Base-by-base conservation (phyloP, 78 protist genomes). In the Dictyostelium firmibasis region DNA sequence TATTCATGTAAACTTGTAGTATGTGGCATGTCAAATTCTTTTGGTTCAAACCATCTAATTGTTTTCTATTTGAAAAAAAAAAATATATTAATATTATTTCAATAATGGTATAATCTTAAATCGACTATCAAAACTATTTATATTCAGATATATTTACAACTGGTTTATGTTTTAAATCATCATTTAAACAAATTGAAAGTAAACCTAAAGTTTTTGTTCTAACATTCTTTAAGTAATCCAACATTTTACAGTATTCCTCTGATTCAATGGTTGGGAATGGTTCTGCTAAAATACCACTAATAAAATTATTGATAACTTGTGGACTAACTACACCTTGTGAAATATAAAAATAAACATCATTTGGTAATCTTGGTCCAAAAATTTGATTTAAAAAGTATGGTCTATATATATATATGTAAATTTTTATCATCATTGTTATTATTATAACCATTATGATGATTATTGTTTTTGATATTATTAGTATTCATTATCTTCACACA, bases 311-410 rank as follows among this genome's bases (percentile, higher is more conserved):
- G 11, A 89, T 70, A 43, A 89, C 94, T 78, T 81, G 86, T 47
- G 86, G 94, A 89, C 74, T 81, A 20, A 89, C 77, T 9, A 81
- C 94, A 44, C 94, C 79, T 69, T 89, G 94, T 33, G 94, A 89
- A 35, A 89, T 78, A 38, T 89, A 89, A 84, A 89, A 89, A 27
- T 81, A 89, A 13, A 89, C n/a, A 89, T 89, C 94, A 81, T 89
- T 89, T 64, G 94, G 94, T 43, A 89, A 57, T 81, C 83, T 89
- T 64, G 87, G 83, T 70, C 94, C 94, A 89, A 89, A 89, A 27
- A 89, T 89, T 78, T 44, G 36, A 70, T 81, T 89, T 64, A 89
- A 50, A 47, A 67, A 67, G 75, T 11, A 27, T 86, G 84, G 29
- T 57, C 36, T 84, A 23, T 77, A 69, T 44, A 64, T n/a, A n/a